phyloP scores from a whole-genome alignment of 352 stramenopile genomes.

The Phytophthora lateralis region DNA sequence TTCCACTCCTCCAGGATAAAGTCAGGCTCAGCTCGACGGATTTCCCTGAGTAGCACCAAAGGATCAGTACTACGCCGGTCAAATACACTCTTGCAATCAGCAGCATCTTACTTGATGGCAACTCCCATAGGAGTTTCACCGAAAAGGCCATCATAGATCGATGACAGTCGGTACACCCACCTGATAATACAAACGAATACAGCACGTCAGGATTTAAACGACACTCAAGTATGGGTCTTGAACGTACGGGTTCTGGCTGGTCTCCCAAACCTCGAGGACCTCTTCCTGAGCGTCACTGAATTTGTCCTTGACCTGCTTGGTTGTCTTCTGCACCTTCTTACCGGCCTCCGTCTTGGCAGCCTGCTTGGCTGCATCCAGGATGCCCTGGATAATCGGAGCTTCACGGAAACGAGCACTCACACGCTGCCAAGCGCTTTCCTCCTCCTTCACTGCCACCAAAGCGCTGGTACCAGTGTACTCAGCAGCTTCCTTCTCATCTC shows the following conservation, averaged over 20 bases:
- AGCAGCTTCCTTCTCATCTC: slow-evolving; percentile 42
- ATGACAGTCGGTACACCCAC: slow-evolving; percentile 96
- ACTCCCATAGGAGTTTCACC: slow-evolving; percentile 96
- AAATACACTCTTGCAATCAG: not conserved
- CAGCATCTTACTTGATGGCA: slow-evolving; percentile 76
- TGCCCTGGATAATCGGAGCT: slow-evolving; percentile 94
- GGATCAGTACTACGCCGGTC: not conserved
- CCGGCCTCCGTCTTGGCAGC: slow-evolving; percentile 78
- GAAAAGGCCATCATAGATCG: slow-evolving; percentile 98
- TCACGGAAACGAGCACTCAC: slow-evolving; percentile 94
- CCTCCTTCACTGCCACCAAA: slow-evolving; percentile 91
- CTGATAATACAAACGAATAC: slow-evolving; percentile 5
- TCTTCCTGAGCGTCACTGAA: slow-evolving; percentile 84
- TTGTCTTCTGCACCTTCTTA: slow-evolving; percentile 71
- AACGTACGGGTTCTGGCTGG: slow-evolving; percentile 96
- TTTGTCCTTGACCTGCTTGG: slow-evolving; percentile 82
- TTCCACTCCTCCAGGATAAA: slow-evolving; percentile 98
- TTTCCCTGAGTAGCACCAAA: slow-evolving; percentile 58
- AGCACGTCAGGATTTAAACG: not conserved
- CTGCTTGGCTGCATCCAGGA: slow-evolving; percentile 82
- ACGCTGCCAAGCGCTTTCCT: slow-evolving; percentile 94
- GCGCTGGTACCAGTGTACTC: slow-evolving; percentile 79
- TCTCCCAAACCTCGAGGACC: slow-evolving; percentile 96
- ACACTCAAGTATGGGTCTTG: not conserved
- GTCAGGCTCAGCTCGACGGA: slow-evolving; percentile 95